Percentiles rank a stretch among this genome's conserved stretches.
Evolutionary conservation across 106 monocot species (phyloP).

Genomic region (Alisma plantagoaquatica): DNA sequence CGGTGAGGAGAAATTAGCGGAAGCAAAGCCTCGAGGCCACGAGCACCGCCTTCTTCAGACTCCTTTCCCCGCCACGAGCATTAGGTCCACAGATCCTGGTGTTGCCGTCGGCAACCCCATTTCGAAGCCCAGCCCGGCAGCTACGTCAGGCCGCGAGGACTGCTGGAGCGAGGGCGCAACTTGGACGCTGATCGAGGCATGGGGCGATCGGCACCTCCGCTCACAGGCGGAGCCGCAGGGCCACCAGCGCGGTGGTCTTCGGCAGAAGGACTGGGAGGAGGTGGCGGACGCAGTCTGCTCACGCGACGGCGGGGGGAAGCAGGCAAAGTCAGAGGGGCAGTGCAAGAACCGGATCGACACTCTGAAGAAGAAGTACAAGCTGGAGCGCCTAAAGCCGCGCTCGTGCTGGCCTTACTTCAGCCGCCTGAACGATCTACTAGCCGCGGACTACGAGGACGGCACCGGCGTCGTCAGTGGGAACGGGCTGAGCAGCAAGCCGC

Average conservation of each 20-base stretch:
- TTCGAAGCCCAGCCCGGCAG: no score
- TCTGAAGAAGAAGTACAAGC: slow-evolving; percentile 80
- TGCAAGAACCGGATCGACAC: slow-evolving; percentile 88
- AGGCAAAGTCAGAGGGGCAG: slow-evolving; percentile 49
- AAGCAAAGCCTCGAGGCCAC: no score
- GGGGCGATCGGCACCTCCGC: slow-evolving; percentile 68
- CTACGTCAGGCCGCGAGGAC: no score
- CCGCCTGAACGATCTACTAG: slow-evolving; percentile 55
- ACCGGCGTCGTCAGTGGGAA: background rate
- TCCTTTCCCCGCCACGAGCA: no score
- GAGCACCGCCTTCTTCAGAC: no score
- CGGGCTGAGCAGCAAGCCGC: background rate
- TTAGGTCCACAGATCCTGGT: no score
- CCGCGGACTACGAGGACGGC: slow-evolving; percentile 6
- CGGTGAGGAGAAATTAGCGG: no score
- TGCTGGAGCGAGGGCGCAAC: no score
- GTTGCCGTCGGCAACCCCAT: no score
- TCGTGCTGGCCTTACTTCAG: slow-evolving; percentile 53
- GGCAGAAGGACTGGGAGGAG: slow-evolving; percentile 69
- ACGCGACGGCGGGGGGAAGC: slow-evolving; percentile 57
- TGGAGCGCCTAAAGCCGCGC: slow-evolving; percentile 52
- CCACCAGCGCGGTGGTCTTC: slow-evolving; percentile 51
- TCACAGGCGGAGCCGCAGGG: no score
- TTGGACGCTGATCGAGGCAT: slow-evolving; percentile 16
- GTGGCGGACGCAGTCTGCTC: slow-evolving; percentile 65